Base-by-base conservation (phyloP, 2,329 filamentous ascomycete genomes). In the Pseudocercospora fuligena region DNA sequence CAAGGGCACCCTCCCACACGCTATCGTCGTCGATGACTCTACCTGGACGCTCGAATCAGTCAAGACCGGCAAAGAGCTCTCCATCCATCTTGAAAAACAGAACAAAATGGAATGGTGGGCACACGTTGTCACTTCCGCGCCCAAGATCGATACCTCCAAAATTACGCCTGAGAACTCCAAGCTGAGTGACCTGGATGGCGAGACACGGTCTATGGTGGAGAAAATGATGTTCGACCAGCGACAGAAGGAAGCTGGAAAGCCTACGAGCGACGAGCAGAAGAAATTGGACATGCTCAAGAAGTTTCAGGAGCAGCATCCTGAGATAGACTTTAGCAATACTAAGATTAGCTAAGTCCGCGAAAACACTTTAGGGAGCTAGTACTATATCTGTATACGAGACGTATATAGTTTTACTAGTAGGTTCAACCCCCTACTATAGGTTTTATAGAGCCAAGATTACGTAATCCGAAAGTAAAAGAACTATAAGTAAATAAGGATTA, bases 181-280 rank as follows among this genome's bases (percentile, higher is more conserved):
- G 80, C 85, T 99, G 76, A 90, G 91, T 65, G 95, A 99, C 79
- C 84, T 99, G 72, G 94, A 98, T 77, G 95, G 95, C 68, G 92
- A 97, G 85, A 99, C 95, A 62, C 88, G 95, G 70, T 88, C 89
- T 66, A 98, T 99, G 94, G 95, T 99, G 53, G 95, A 99, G 88
- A 99, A 99, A 88, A 99, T 99, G 95, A 99, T 99, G 95, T 99
- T 87, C 76, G 95, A 99, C 83, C 95, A 99, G 85, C 86, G 92
- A 72, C 94, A 98, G 84, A 99, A 99, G 88, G 94, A 98, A 84
- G 84, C 87, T 80, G 95, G 95, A 4, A 86, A 91, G 80, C 92
- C 93, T 56, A 93, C 90, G 12, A 97, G 92, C 72, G 95, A 98
- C 73, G 95, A 99, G 84, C 90, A 97, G 86, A 92, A 94, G 85